phyloP scores from a whole-genome alignment of 441 rosid genomes.

The Erysimum cheiri region DNA sequence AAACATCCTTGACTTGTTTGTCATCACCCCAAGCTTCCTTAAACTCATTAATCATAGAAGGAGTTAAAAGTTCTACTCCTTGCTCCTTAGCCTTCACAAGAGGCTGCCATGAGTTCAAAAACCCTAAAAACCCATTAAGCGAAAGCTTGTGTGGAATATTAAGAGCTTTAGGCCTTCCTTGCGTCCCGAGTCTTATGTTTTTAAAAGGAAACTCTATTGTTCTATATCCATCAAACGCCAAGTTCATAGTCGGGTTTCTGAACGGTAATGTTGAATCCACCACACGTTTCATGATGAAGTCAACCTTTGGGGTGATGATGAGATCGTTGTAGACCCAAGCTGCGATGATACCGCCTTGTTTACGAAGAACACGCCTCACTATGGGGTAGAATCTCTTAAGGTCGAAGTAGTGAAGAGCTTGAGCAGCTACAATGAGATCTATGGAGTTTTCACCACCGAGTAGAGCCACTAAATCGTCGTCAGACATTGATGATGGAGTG shows the following conservation, averaged over 20 bases:
- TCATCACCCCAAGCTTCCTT: conserved; percentile 64
- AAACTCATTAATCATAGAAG: conserved; percentile 47
- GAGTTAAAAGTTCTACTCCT: conserved; percentile 59
- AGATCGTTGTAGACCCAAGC: conserved; percentile 59
- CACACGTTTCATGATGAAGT: conserved; percentile 44
- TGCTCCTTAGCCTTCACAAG: conserved; percentile 51
- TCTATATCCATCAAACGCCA: conserved; percentile 47
- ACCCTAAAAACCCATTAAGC: conserved; percentile 48
- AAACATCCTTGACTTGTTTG: conserved; percentile 47
- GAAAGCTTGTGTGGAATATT: conserved; percentile 57
- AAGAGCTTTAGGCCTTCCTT: conserved; percentile 52
- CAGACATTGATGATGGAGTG: conserved; percentile 54
- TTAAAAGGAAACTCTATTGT: conserved; percentile 64
- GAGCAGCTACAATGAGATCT: conserved; percentile 60
- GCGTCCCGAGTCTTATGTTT: conserved; percentile 53
- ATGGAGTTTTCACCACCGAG: conserved; percentile 63
- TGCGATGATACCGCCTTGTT: conserved; percentile 60
- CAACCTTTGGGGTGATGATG: conserved; percentile 47
- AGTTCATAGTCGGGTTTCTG: conserved; percentile 43
- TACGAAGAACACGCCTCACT: conserved; percentile 52
- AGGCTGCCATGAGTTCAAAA: conserved; percentile 59
- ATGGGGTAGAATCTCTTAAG: conserved; percentile 56
- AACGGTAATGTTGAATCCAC: conserved; percentile 52
- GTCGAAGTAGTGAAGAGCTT: conserved; percentile 66
- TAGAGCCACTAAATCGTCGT: conserved; percentile 48